Conservation (phyloP, 73 alveolate genomes). For the Uronychia setigera region DNA sequence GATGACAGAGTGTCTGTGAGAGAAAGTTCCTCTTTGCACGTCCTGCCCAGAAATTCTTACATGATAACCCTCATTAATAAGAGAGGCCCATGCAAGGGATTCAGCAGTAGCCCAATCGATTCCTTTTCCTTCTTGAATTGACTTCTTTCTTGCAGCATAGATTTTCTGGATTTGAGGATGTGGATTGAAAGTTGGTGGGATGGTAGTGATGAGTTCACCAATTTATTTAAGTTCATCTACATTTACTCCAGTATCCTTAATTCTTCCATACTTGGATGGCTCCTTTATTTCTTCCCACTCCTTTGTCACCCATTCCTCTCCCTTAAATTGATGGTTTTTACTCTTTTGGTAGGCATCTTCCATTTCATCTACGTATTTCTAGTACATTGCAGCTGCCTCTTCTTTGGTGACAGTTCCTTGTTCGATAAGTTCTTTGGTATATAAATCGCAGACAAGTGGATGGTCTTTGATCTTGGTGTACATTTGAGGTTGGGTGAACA, state of each 20-base stretch:
- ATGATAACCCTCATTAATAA: slow-evolving; percentile 81
- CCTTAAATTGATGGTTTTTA: slow-evolving; percentile 48
- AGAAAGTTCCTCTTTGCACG: slow-evolving; percentile 96
- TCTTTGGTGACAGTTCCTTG: slow-evolving; percentile 67
- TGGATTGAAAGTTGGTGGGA: slow-evolving; percentile 69
- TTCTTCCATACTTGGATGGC: slow-evolving; percentile 33
- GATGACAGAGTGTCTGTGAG: slow-evolving; percentile 88
- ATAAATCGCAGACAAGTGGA: slow-evolving; percentile 47
- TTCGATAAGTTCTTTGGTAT: slow-evolving; percentile 64
- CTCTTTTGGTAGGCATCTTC: slow-evolving; percentile 29
- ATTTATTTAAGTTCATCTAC: slow-evolving; percentile 47
- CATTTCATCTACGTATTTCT: slow-evolving; percentile 4
- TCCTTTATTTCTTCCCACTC: slow-evolving; percentile 75
- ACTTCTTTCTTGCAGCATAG: slow-evolving; percentile 61
- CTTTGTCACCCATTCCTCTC: slow-evolving; percentile 70
- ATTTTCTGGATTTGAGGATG: slow-evolving; percentile 75
- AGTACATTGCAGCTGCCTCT: slow-evolving; percentile 18
- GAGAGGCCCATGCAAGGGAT: slow-evolving; percentile 93
- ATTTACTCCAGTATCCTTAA: slow-evolving; percentile 77
- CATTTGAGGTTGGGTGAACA: slow-evolving; percentile 86
- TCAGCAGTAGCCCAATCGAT: slow-evolving; percentile 96
- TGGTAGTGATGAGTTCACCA: slow-evolving; percentile 62
- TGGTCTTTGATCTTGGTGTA: slow-evolving; percentile 60
- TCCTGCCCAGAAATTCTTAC: slow-evolving; percentile 93
- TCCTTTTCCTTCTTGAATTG: slow-evolving; percentile 82